Conservation (phyloP, 768 basidiomycete genomes). For the Pleurotus ostreatus region DNA sequence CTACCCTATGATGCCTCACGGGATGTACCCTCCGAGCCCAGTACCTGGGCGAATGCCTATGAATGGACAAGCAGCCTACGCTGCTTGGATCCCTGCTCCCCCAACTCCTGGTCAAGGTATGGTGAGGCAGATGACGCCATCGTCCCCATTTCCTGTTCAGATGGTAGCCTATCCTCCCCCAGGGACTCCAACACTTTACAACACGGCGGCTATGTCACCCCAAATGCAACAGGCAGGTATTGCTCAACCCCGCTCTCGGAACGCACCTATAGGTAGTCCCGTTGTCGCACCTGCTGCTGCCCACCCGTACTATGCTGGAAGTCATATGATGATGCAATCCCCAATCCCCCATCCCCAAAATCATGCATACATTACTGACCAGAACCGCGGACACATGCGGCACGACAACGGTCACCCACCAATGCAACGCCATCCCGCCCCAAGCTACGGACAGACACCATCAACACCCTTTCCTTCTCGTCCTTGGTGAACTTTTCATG, state of each 20-base stretch:
- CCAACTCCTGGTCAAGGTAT: slow-evolving; percentile 42
- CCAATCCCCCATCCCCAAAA: slow-evolving; percentile 36
- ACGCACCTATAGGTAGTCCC: slow-evolving; percentile 67
- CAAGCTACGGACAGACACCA: slow-evolving; percentile 37
- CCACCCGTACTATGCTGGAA: slow-evolving; percentile 18
- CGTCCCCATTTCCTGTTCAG: slow-evolving; percentile 57
- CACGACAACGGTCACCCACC: slow-evolving; percentile 44
- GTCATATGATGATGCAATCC: slow-evolving; percentile 61
- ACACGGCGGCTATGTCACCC: slow-evolving; percentile 31
- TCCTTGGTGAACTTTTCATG: slow-evolving; percentile 41
- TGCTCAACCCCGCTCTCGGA: slow-evolving; percentile 41
- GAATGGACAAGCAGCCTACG: slow-evolving; percentile 62
- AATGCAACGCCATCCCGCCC: slow-evolving; percentile 28
- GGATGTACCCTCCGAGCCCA: slow-evolving; percentile 67
- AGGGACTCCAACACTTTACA: slow-evolving; percentile 45
- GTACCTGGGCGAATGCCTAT: slow-evolving; percentile 57
- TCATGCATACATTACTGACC: slow-evolving; percentile 43
- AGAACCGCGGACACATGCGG: slow-evolving; percentile 47
- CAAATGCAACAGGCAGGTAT: slow-evolving; percentile 35
- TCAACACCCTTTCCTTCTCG: slow-evolving; percentile 36
- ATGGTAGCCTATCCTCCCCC: slow-evolving; percentile 65
- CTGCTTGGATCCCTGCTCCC: slow-evolving; percentile 59
- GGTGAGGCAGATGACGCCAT: slow-evolving; percentile 49
- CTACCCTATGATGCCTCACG: slow-evolving; percentile 66
- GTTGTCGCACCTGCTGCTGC: slow-evolving; percentile 56